Evolutionary conservation across 495 filamentous ascomycete species (phyloP).

Genomic region (Aspergillus coremiiformis): DNA sequence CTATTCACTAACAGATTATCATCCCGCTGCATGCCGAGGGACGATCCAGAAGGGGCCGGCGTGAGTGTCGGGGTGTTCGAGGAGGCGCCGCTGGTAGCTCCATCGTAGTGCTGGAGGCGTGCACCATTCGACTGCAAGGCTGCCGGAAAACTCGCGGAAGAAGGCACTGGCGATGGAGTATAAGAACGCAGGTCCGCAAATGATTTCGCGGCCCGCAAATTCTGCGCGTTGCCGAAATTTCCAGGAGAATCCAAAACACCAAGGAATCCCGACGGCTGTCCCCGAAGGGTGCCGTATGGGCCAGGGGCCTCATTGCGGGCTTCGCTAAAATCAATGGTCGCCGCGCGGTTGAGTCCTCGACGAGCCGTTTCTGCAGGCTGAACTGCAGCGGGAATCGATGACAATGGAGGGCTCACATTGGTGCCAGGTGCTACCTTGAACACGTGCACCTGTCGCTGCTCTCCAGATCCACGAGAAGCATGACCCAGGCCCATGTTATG

Average conservation of each 20-base stretch:
- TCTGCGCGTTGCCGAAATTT: conserved; percentile 55
- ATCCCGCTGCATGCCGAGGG: conserved; percentile 51
- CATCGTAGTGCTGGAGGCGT: conserved; percentile 57
- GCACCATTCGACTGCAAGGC: conserved; percentile 57
- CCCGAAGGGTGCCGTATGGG: conserved; percentile 65
- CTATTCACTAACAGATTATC: conserved; percentile 63
- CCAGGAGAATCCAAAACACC: conserved; percentile 80
- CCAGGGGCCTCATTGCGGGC: conserved; percentile 62
- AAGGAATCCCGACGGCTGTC: conserved; percentile 68
- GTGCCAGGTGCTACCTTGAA: conserved; percentile 59
- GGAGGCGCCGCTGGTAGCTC: conserved; percentile 47
- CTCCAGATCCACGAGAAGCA: conserved; percentile 75
- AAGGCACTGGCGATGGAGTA: conserved; percentile 87
- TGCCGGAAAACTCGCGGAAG: conserved; percentile 79
- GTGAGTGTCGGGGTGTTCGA: conserved; percentile 72
- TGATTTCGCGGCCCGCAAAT: conserved; percentile 91
- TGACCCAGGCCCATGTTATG: conserved; percentile 92
- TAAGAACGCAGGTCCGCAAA: conserved; percentile 93
- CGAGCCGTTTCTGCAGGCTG: conserved; percentile 67
- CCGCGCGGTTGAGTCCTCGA: conserved; percentile 81
- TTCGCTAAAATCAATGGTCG: conserved; percentile 97
- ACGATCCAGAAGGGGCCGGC: conserved; percentile 61
- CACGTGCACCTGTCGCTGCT: conserved; percentile 81
- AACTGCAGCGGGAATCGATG: conserved; percentile 50
- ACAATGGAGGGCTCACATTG: conserved; percentile 57